Percentiles rank a stretch among this genome's conserved stretches.
These are phyloP conservation scores for Bremia lactucae DNA, from an alignment of 352 stramenopile species.

Conservation along the genomic window DNA sequence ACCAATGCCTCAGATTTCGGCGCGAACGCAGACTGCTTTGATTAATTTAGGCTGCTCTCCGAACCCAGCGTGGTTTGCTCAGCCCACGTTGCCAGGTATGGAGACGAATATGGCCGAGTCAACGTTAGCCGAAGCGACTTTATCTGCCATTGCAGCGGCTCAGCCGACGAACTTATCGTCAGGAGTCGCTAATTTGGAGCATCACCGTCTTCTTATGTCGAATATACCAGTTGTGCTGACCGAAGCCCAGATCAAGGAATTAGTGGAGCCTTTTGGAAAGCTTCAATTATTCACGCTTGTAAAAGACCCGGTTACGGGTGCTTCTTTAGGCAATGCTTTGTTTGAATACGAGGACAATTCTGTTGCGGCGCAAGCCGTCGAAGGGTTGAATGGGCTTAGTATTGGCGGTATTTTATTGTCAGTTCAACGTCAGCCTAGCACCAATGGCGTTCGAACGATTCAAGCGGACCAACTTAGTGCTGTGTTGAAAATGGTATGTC, in stretches of 20 bases:
- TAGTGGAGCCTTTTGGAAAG: constrained; percentile 74
- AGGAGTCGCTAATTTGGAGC: constrained; percentile 2
- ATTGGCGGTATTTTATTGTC: constrained; percentile 58
- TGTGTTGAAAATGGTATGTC: constrained; percentile 65
- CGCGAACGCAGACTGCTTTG: constrained; percentile 66
- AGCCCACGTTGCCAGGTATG: constrained; percentile 13
- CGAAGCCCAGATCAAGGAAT: constrained; percentile 73
- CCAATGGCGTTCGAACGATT: constrained; percentile 7
- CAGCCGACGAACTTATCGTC: not conserved
- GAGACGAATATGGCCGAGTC: constrained; percentile 1
- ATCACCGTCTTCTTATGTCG: constrained; percentile 59
- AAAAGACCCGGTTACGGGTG: constrained; percentile 33
- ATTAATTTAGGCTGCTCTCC: constrained; percentile 72
- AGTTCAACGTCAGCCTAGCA: constrained; percentile 41
- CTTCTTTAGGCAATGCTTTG: constrained; percentile 56
- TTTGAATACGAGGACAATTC: constrained; percentile 70
- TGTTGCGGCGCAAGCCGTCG: constrained; percentile 46
- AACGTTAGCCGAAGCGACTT: constrained; percentile 6
- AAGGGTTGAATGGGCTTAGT: constrained; percentile 68
- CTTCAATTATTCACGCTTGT: constrained; percentile 61
- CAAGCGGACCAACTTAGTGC: constrained; percentile 32
- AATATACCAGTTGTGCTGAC: constrained; percentile 72
- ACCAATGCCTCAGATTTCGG: constrained; percentile 52
- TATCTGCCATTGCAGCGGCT: constrained; percentile 3
- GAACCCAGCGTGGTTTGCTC: constrained; percentile 70